phyloP scores from a whole-genome alignment of 2,329 filamentous ascomycete genomes.

The Immersiporthe knoxdaviesiana region DNA sequence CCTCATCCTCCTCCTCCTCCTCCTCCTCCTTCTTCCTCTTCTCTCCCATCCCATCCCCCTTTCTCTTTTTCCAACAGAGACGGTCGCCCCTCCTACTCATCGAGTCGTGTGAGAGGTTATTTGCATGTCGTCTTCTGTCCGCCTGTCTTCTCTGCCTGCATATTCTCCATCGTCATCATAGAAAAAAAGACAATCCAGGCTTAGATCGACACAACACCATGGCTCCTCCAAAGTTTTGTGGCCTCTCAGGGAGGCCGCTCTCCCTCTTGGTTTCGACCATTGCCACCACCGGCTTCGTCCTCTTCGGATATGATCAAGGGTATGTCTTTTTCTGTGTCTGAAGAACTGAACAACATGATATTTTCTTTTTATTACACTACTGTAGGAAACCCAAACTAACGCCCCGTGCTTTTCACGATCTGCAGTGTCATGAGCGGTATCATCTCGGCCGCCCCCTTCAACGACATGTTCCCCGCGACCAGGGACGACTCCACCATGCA shows the following conservation, averaged over 20 bases:
- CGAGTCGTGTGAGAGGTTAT: not conserved
- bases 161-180: not conserved
- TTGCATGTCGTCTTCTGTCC: not conserved
- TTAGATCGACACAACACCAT: not conserved
- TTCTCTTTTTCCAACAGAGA: not conserved
- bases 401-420: not conserved
- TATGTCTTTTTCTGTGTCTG: constrained; percentile 34
- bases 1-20: not conserved
- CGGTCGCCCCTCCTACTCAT: not conserved
- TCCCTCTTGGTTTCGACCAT: constrained; percentile 63
- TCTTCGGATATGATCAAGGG: constrained; percentile 62
- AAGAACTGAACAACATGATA: not conserved
- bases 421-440: constrained; percentile 55
- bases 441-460: constrained; percentile 55
- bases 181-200: not conserved
- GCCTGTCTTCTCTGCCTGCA: not conserved
- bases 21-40: not conserved
- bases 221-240: constrained; percentile 56
- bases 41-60: not conserved
- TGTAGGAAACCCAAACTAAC: too few relatives aligned
- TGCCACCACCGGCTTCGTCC: constrained; percentile 64
- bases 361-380: too few relatives aligned
- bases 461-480: constrained; percentile 50
- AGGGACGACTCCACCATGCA: constrained; percentile 50
- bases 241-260: constrained; percentile 61